A percentile compares a stretch with the other conserved stretches of the same genome.
Evolutionary conservation across 2,329 filamentous ascomycete species (phyloP).

Genomic region (Aspergillus novoparasiticus): DNA sequence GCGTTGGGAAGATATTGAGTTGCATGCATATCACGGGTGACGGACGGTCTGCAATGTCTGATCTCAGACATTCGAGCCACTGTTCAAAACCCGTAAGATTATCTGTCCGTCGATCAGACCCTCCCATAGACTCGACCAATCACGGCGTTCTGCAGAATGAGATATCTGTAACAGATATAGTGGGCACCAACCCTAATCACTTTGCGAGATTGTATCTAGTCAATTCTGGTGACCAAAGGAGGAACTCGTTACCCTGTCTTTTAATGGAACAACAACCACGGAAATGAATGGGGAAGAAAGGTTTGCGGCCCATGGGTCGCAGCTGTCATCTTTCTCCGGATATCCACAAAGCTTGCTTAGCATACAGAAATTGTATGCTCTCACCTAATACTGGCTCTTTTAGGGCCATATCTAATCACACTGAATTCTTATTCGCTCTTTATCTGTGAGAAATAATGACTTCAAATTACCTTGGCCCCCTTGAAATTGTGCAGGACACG

Average conservation of each 20-base stretch:
- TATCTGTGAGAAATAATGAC: not conserved
- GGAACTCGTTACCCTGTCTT: not conserved
- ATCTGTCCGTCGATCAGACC: slow-evolving; percentile 1
- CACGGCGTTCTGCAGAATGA: not conserved
- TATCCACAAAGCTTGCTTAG: not conserved
- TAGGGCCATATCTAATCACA: not conserved
- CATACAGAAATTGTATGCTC: not conserved
- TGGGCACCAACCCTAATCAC: too few species aligned
- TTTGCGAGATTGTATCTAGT: too few species aligned
- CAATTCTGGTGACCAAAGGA: not conserved
- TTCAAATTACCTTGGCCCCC: not conserved
- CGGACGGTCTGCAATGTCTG: not conserved
- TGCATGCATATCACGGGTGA: not conserved
- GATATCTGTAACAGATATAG: not conserved
- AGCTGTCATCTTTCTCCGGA: not conserved
- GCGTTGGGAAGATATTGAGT: not conserved
- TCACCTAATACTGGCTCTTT: not conserved
- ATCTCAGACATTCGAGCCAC: not conserved
- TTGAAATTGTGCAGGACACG: not conserved
- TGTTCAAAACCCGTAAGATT: slow-evolving; percentile 1
- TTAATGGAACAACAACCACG: not conserved
- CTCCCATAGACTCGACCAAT: not conserved
- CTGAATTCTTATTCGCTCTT: not conserved
- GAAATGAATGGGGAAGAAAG: not conserved
- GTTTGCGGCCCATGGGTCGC: not conserved